Evolutionary conservation across 1,284 basidiomycete species (phyloP), one percentile per base, ranked within the genome.

Genomic region (Apiotrichum sp.): DNA sequence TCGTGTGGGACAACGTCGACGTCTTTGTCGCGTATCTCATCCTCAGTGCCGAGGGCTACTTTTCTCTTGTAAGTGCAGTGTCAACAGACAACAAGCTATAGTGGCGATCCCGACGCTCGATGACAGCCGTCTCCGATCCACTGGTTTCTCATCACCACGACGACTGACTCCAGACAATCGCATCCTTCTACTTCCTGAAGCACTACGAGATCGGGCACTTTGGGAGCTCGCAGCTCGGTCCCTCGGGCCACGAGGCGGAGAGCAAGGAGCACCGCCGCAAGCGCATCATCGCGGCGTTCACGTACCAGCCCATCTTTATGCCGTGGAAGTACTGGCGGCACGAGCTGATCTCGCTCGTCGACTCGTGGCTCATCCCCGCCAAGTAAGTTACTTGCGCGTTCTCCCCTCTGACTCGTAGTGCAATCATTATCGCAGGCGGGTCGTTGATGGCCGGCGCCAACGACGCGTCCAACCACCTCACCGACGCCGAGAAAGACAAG

Each of bases 381-480:
- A 61, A 61, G 57, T 59, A 36, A 40, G 57, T 45, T 16, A n/a
- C 11, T 4, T 11, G 36, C 22, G 22, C 22, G 22, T 22, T 22
- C 22, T 22, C 22, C 22, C 22, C 22, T 22, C 22, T 22, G 22
- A 22, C 22, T 22, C 22, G 55, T 36, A 67, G 64, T 57, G 59
- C 62, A 3, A 63, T 68, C 58, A 68, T 68, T 62, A 64, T 68
- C 41, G 52, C 61, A n/a, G 67, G 67, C 13, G 67, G 67, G 10
- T 64, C 63, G 1, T 40, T 62, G 35, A 53, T 61, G 56, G 45
- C 32, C 39, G 35, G 31, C 34, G 54, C 54, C 16, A 40, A 44
- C 36, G 10, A n/a, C 3, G 47, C 39, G 13, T 16, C 42, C 29
- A 39, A 41, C 5, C 13, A 38, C 14, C 47, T 50, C n/a, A 35